Percentiles rank a stretch among this genome's conserved stretches.
These are phyloP conservation scores for Pythium dissimile DNA, from an alignment of 352 stramenopile genomes.

Conservation along the genomic window DNA sequence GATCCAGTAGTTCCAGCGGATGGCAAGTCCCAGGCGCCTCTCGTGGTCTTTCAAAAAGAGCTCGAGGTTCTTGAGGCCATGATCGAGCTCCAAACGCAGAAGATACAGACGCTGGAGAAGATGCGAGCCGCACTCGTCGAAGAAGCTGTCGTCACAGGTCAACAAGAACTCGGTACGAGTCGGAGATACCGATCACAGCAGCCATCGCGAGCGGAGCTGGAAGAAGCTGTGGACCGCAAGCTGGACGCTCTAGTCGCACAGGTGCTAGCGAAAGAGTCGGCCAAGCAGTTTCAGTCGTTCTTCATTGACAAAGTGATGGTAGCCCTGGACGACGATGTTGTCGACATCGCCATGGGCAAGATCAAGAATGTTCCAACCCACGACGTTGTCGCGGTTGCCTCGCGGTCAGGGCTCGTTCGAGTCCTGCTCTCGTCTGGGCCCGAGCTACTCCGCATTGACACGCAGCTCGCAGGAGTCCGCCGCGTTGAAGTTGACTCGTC, in stretches of 20 bases:
- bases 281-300: constrained; percentile 30
- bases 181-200: neutral
- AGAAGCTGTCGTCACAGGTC: neutral
- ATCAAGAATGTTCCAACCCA: constrained; percentile 14
- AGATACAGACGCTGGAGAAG: constrained; percentile 13
- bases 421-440: constrained; percentile 27
- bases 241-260: constrained; percentile 2
- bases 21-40: neutral
- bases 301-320: constrained; percentile 36
- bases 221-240: constrained; percentile 10
- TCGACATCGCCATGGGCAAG: constrained; percentile 45
- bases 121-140: constrained; percentile 5
- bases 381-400: constrained; percentile 40
- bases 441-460: constrained; percentile 24
- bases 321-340: constrained; percentile 11
- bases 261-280: neutral
- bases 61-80: constrained; percentile 14
- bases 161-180: neutral
- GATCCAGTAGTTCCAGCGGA: neutral
- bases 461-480: constrained; percentile 22
- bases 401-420: constrained; percentile 21
- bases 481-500: constrained; percentile 16
- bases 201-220: neutral
- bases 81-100: constrained; percentile 12
- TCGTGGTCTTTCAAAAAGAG: constrained; percentile 16